phyloP scores from a whole-genome alignment of 1,284 basidiomycete genomes.

The Pseudozyma tsukubaensis region DNA sequence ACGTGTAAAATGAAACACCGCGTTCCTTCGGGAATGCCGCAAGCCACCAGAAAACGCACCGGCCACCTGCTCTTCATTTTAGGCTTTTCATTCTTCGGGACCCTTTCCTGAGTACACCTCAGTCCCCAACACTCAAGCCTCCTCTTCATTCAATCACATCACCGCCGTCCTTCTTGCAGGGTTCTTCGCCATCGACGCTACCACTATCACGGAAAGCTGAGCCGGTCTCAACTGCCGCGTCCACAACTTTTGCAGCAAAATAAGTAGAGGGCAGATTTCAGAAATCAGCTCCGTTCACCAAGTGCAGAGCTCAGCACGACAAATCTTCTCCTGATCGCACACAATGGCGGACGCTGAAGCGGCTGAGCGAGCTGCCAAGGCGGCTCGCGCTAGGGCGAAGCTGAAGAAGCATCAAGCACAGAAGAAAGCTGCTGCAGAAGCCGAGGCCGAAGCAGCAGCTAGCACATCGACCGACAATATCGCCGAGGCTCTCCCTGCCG shows the following conservation, averaged over 20 bases:
- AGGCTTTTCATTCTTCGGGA: neutral
- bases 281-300: too few relatives aligned
- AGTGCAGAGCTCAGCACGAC: neutral
- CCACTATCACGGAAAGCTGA: too few relatives aligned
- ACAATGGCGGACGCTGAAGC: conserved; percentile 54
- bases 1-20: conserved; percentile 13
- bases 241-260: neutral
- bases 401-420: conserved; percentile 58
- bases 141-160: neutral
- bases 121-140: too few relatives aligned
- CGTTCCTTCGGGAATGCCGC: conserved; percentile 15
- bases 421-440: conserved; percentile 52
- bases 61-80: conserved; percentile 15
- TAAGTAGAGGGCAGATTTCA: too few relatives aligned
- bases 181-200: too few relatives aligned
- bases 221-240: too few relatives aligned
- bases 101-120: neutral
- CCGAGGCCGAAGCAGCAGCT: conserved; percentile 19
- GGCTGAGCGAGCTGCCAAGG: conserved; percentile 53
- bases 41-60: conserved; percentile 21
- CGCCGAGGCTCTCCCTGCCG: conserved; percentile 4
- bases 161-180: neutral
- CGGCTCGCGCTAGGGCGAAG: conserved; percentile 50
- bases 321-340: neutral
- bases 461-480: conserved; percentile 16